Base-by-base conservation (phyloP, 2,329 filamentous ascomycete genomes). In the Metarhizium robertsii region DNA sequence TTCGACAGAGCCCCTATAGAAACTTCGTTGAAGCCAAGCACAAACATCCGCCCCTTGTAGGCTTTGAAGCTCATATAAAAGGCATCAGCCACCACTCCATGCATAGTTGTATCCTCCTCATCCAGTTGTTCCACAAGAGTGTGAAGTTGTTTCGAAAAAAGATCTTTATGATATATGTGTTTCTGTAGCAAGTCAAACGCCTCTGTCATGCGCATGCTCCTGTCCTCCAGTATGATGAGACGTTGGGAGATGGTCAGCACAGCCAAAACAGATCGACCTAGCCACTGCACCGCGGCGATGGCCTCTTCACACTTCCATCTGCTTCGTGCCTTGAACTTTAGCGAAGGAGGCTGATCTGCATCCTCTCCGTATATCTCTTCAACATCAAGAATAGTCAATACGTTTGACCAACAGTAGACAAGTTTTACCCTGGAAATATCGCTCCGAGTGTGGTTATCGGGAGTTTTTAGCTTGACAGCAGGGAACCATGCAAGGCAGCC, bases 401-500 rank as follows among this genome's bases (percentile, higher is more conserved):
- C 84, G 65, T 97, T 97, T 2, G 94, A 97, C 94, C 94, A 99
- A 70, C 92, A 96, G 73, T 99, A 99, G 0, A 90, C 92, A 18
- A 99, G 79, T 69, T 99, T 97, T 42, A 87, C 88, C 65, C 85
- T 87, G 18, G 89, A 92, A 10, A 86, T 78, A 7, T 85, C 81
- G 63, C 84, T 87, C 5, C 83, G 84, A 0, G 81, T 83, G 50
- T 81, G 78, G 2, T 81, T 75, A 59, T 90, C 85, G 10, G 84
- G 80, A 16, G 83, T 81, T 69, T 97, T 97, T 47, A 99, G 76
- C 66, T 89, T 94, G 49, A 99, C 94, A 2, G 92, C 91, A 2
- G 94, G 94, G 67, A 99, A 99, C 94, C 94, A 99, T 38, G 94
- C 91, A 52, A 99, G 73, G 63, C 92, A 96, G 2, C 92, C 95